Percentiles rank a stretch among this genome's conserved stretches.
Evolutionary conservation across 352 stramenopile genomes (phyloP).

Genomic region (Phytopythium montanum): DNA sequence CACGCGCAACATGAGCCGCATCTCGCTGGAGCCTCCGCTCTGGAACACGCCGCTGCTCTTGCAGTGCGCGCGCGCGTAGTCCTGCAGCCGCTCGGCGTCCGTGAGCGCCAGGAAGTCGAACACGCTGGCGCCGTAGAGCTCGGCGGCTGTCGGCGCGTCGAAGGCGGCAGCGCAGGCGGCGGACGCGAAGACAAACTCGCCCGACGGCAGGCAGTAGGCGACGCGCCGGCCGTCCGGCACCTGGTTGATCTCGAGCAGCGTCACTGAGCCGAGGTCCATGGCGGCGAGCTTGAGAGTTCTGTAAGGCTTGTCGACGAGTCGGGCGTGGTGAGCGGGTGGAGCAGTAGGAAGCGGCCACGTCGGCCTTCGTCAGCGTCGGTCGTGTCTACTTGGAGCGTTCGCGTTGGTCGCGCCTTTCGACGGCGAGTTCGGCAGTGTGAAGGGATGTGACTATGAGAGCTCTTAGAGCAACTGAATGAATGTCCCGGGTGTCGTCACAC

Average conservation of each 20-base stretch:
- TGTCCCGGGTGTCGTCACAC: too few relatives aligned
- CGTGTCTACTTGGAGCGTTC: background rate
- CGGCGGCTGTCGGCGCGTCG: conserved; percentile 15
- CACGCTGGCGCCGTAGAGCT: conserved; percentile 64
- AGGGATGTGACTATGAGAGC: background rate
- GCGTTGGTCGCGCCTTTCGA: background rate
- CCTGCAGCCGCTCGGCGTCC: conserved; percentile 62
- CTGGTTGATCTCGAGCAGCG: conserved; percentile 61
- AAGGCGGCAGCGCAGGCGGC: conserved; percentile 43
- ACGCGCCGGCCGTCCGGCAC: conserved; percentile 41
- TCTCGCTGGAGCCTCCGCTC: conserved; percentile 19
- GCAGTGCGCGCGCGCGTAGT: conserved; percentile 41
- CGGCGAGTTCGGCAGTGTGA: conserved; percentile 9
- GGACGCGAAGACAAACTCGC: conserved; percentile 74
- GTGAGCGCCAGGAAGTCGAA: conserved; percentile 45
- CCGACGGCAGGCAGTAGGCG: conserved; percentile 63
- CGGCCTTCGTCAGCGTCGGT: background rate
- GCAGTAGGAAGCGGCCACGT: background rate
- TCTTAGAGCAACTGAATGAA: too few relatives aligned
- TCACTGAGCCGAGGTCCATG: conserved; percentile 52
- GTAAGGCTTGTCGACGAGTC: background rate
- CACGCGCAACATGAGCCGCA: conserved; percentile 46
- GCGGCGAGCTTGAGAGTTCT: conserved; percentile 5
- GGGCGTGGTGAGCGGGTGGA: background rate
- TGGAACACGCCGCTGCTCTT: conserved; percentile 12